Percentiles rank a stretch among this genome's conserved stretches.
These are phyloP conservation scores for Artemisia tridentata DNA, from an alignment of 129 eudicot species.

Conservation along the genomic window DNA sequence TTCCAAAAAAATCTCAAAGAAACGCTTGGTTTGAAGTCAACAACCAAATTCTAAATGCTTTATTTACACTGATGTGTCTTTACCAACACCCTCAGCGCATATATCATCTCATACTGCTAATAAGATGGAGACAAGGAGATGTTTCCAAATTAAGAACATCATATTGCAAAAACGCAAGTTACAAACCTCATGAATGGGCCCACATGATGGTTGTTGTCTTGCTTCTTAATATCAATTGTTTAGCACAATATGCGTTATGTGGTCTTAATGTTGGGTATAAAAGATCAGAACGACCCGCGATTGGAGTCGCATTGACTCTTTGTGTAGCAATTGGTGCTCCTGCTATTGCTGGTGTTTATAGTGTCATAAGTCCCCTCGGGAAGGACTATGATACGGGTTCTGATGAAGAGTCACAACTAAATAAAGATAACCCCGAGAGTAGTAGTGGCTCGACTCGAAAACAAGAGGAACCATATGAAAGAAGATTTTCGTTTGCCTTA, in stretches of 20 bases:
- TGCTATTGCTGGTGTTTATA: constrained; percentile 53
- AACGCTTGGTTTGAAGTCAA: constrained; percentile 61
- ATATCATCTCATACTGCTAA: constrained; percentile 50
- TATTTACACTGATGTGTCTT: constrained; percentile 62
- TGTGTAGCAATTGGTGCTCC: constrained; percentile 52
- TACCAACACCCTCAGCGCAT: constrained; percentile 62
- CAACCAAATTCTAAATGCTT: constrained; percentile 59
- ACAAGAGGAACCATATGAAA: constrained; percentile 26
- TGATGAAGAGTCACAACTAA: constrained; percentile 42
- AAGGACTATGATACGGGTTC: constrained; percentile 43
- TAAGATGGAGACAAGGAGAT: constrained; percentile 49
- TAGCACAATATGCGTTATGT: constrained; percentile 62
- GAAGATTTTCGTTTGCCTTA: constrained; percentile 29
- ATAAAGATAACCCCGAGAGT: constrained; percentile 19
- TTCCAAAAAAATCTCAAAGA: constrained; percentile 54
- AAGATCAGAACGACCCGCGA: constrained; percentile 48
- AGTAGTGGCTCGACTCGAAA: constrained; percentile 25
- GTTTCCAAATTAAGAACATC: constrained; percentile 32
- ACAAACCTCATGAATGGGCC: constrained; percentile 58
- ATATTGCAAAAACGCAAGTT: constrained; percentile 52
- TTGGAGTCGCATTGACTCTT: constrained; percentile 47
- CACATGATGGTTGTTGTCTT: constrained; percentile 58
- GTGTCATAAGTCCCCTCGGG: constrained; percentile 55
- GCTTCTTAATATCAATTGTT: constrained; percentile 49
- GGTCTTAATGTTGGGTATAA: constrained; percentile 52